Percentiles rank a stretch among this genome's conserved stretches.
These are phyloP conservation scores for Microcera coccophila DNA, from an alignment of 2,329 filamentous ascomycete genomes.

Conservation along the genomic window DNA sequence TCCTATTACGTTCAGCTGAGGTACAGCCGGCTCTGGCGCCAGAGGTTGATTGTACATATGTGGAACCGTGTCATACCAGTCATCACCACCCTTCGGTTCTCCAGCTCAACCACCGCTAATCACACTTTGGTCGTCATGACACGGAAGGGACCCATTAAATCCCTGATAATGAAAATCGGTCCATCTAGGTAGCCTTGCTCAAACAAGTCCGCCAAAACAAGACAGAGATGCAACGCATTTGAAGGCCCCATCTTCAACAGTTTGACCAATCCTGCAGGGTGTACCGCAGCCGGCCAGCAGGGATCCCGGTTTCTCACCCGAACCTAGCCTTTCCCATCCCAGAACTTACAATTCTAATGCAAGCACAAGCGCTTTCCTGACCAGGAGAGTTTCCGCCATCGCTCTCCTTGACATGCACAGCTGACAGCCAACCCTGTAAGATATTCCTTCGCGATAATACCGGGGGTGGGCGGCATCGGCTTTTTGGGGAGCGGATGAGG, in stretches of 20 bases:
- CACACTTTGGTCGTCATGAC: conserved; percentile 1
- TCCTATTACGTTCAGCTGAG: conserved; percentile 7
- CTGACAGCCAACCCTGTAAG: conserved; percentile 4
- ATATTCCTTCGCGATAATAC: conserved; percentile 3
- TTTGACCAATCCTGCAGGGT: not conserved
- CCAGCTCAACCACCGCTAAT: not conserved
- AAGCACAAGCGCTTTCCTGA: not conserved
- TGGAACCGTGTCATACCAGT: conserved; percentile 2
- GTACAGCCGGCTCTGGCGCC: conserved; percentile 7
- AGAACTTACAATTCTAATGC: not conserved
- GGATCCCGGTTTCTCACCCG: not conserved
- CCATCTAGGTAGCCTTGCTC: not conserved
- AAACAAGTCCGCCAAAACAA: not conserved
- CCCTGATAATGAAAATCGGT: not conserved
- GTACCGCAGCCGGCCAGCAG: too few species aligned
- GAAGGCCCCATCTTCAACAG: not conserved
- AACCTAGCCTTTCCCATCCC: not conserved
- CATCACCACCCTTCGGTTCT: not conserved
- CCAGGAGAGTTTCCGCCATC: conserved; percentile 5
- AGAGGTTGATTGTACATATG: not conserved
- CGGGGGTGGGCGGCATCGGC: conserved; percentile 8
- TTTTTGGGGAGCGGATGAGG: conserved; percentile 4
- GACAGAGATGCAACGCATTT: not conserved
- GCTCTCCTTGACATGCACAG: conserved; percentile 9
- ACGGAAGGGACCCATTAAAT: not conserved